phyloP scores from a whole-genome alignment of 2,329 filamentous ascomycete species.

The Trichoderma asperellum region DNA sequence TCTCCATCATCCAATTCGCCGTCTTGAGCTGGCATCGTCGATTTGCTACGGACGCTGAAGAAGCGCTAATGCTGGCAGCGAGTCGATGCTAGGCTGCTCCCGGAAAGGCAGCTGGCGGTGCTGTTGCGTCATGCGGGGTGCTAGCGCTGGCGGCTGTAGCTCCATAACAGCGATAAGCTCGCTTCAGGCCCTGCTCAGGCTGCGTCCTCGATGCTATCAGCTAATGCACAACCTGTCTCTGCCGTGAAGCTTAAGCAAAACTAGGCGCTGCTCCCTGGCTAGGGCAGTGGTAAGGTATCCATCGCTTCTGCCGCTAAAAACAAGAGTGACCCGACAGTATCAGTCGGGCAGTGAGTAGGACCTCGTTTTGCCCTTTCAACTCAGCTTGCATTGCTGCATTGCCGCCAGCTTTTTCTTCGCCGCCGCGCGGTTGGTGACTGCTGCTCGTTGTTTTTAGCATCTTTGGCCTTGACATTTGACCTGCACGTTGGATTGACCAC shows the following conservation, averaged over 20 bases:
- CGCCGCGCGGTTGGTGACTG: not conserved
- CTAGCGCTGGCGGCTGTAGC: slow-evolving; percentile 12
- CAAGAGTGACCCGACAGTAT: slow-evolving; percentile 7
- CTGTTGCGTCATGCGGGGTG: slow-evolving; percentile 29
- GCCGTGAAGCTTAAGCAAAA: slow-evolving; percentile 20
- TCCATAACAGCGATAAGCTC: slow-evolving; percentile 26
- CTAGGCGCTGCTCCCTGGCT: slow-evolving; percentile 8
- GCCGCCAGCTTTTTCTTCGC: not conserved
- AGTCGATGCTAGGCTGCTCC: slow-evolving; percentile 17
- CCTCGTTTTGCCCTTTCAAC: slow-evolving; percentile 7
- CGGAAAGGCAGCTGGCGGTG: slow-evolving; percentile 9
- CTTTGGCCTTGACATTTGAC: not conserved
- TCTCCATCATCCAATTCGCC: not conserved
- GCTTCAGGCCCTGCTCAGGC: not conserved
- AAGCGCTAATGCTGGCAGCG: slow-evolving; percentile 13
- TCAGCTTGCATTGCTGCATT: slow-evolving; percentile 1
- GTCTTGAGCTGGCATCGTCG: slow-evolving; percentile 6
- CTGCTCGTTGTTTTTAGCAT: not conserved
- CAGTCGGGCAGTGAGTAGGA: slow-evolving; percentile 3
- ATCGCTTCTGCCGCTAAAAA: not conserved
- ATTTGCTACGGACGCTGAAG: slow-evolving; percentile 4
- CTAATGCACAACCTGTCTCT: slow-evolving; percentile 24
- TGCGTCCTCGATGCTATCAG: not conserved
- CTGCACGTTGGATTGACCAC: not conserved
- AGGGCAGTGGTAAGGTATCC: slow-evolving; percentile 15